phyloP scores from a whole-genome alignment of 2,329 filamentous ascomycete genomes.

The Cordyceps sp. region DNA sequence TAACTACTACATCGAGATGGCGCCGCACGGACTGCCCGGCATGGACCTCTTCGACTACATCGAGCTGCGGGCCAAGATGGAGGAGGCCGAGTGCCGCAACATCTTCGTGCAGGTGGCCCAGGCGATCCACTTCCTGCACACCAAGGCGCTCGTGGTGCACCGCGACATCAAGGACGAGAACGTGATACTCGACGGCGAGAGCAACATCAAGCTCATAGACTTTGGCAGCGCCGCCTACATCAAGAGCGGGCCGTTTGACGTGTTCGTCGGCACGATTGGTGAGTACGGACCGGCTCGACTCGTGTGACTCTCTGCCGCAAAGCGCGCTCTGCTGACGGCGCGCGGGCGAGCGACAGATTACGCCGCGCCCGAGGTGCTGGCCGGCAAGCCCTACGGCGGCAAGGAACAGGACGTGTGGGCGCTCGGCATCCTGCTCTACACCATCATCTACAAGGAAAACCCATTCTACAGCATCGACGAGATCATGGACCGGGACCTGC shows the following conservation, averaged over 20 bases:
- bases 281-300: too few species aligned
- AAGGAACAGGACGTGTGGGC: slow-evolving; percentile 99
- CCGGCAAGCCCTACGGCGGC: slow-evolving; percentile 78
- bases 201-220: slow-evolving; percentile 91
- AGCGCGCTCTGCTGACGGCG: too few species aligned
- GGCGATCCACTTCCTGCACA: slow-evolving; percentile 83
- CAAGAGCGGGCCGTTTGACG: slow-evolving; percentile 94
- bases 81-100: slow-evolving; percentile 79
- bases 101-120: slow-evolving; percentile 90
- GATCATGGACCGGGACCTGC: slow-evolving; percentile 92
- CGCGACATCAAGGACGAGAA: slow-evolving; percentile 99
- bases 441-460: slow-evolving; percentile 98
- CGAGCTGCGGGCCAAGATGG: slow-evolving; percentile 90
- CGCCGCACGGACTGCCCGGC: slow-evolving; percentile 81
- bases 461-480: slow-evolving; percentile 98
- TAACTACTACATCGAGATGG: slow-evolving; percentile 99
- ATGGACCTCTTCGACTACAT: slow-evolving; percentile 99
- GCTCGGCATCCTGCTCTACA: slow-evolving; percentile 89
- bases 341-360: too few species aligned
- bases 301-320: too few species aligned
- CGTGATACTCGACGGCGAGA: slow-evolving; percentile 86
- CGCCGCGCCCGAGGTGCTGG: slow-evolving; percentile 92
- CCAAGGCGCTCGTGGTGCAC: slow-evolving; percentile 80
- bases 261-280: slow-evolving; percentile 98
- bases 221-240: slow-evolving; percentile 97